Conservation (phyloP, 306 rosid genomes). For the Argentina anserina region DNA sequence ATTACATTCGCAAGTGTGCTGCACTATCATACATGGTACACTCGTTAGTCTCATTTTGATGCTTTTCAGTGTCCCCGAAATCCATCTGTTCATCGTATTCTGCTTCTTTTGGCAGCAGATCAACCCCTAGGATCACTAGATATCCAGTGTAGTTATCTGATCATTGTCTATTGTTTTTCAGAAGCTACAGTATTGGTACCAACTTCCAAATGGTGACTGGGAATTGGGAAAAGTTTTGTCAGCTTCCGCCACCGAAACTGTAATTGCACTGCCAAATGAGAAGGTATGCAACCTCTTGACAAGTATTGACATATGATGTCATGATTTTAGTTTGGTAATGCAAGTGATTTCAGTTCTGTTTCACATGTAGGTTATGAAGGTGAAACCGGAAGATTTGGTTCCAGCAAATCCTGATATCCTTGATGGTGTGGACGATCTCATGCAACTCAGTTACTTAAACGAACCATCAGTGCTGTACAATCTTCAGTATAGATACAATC, state of each 20-base stretch:
- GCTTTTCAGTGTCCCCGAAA: constrained; percentile 14
- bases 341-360: constrained; percentile 4
- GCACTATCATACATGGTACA: not conserved
- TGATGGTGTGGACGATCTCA: constrained; percentile 95
- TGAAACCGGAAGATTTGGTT: constrained; percentile 66
- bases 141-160: constrained; percentile 1
- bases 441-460: constrained; percentile 98
- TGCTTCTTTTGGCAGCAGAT: constrained; percentile 7
- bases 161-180: constrained; percentile 54
- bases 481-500: constrained; percentile 84
- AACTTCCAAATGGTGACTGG: constrained; percentile 87
- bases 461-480: constrained; percentile 93
- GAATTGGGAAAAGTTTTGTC: constrained; percentile 69
- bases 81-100: constrained; percentile 18
- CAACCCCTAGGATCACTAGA: not conserved
- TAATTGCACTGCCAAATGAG: constrained; percentile 69
- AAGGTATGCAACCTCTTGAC: constrained; percentile 47
- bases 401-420: constrained; percentile 97
- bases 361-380: constrained; percentile 59
- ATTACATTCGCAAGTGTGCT: not conserved
- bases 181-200: constrained; percentile 89
- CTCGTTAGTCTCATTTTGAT: constrained; percentile 11
- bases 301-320: constrained; percentile 13
- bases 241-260: constrained; percentile 60
- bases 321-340: constrained; percentile 17